These are phyloP conservation scores for Herpetomonas tarakana DNA, from an alignment of 208 protist species.

Conservation along the genomic window DNA sequence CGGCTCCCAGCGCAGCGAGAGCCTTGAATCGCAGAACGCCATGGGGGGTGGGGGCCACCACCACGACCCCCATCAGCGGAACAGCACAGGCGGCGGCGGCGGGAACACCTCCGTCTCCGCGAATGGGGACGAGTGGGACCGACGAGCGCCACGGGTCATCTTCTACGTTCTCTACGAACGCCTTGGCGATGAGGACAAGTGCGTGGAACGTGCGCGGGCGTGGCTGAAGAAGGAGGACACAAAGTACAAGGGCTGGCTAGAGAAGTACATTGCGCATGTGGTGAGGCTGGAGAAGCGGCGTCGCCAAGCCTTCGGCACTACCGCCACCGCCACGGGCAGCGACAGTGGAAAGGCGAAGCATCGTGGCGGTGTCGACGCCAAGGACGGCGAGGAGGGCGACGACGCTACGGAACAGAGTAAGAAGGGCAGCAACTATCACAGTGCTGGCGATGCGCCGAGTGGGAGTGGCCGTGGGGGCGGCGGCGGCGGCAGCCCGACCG, in stretches of 20 bases:
- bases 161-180: slow-evolving; percentile 67
- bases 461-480: not conserved
- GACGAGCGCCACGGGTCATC: slow-evolving; percentile 12
- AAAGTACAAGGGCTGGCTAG: slow-evolving; percentile 38
- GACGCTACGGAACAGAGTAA: not conserved
- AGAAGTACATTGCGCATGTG: slow-evolving; percentile 20
- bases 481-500: too few species aligned
- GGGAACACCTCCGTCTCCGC: not conserved
- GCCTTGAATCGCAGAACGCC: not conserved
- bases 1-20: not conserved
- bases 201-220: slow-evolving; percentile 32
- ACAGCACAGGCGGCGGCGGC: slow-evolving; percentile 3
- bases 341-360: too few species aligned
- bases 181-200: slow-evolving; percentile 50
- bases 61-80: not conserved
- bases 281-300: slow-evolving; percentile 16
- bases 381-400: not conserved
- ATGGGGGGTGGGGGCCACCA: not conserved
- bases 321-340: not conserved
- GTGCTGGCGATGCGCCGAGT: too few species aligned
- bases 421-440: not conserved
- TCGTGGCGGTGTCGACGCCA: too few species aligned
- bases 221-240: slow-evolving; percentile 48
- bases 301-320: not conserved
- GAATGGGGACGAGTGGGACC: not conserved